Evolutionary conservation across 108 stramenopile species (phyloP).

Genomic region (Cylindrotheca fusiformis): DNA sequence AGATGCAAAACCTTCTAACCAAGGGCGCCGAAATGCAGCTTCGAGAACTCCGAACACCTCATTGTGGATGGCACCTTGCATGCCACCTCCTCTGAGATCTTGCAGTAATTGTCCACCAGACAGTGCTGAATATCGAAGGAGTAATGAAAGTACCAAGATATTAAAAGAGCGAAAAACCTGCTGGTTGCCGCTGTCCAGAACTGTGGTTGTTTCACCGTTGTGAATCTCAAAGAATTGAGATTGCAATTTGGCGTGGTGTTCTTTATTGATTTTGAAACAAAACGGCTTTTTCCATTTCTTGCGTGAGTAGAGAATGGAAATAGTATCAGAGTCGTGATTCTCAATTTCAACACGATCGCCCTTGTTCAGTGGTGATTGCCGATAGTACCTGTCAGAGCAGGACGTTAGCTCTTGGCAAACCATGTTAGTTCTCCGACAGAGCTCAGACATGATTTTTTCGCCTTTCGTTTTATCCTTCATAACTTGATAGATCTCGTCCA

Average conservation of each 20-base stretch:
- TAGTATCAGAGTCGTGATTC: conserved; percentile 18
- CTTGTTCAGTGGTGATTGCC: conserved; percentile 36
- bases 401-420: conserved; percentile 26
- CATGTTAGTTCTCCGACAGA: conserved; percentile 31
- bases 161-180: conserved; percentile 49
- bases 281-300: conserved; percentile 65
- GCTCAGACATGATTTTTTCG: conserved; percentile 30
- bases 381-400: conserved; percentile 13
- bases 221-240: conserved; percentile 47
- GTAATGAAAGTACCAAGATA: conserved; percentile 43
- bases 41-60: conserved; percentile 55
- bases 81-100: conserved; percentile 71
- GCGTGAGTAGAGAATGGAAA: conserved; percentile 42
- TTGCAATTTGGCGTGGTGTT: conserved; percentile 59
- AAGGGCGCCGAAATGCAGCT: conserved; percentile 27
- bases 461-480: conserved; percentile 15
- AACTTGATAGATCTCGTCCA: conserved; percentile 20
- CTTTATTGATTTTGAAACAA: conserved; percentile 50
- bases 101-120: conserved; percentile 65
- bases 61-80: conserved; percentile 77
- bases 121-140: conserved; percentile 68
- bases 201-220: neutral
- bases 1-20: conserved; percentile 69
- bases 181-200: neutral
- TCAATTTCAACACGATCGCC: conserved; percentile 44